Evolutionary conservation across 768 basidiomycete species (phyloP), one percentile per base, ranked within the genome.

Genomic region (Naganishia vishniacii): DNA sequence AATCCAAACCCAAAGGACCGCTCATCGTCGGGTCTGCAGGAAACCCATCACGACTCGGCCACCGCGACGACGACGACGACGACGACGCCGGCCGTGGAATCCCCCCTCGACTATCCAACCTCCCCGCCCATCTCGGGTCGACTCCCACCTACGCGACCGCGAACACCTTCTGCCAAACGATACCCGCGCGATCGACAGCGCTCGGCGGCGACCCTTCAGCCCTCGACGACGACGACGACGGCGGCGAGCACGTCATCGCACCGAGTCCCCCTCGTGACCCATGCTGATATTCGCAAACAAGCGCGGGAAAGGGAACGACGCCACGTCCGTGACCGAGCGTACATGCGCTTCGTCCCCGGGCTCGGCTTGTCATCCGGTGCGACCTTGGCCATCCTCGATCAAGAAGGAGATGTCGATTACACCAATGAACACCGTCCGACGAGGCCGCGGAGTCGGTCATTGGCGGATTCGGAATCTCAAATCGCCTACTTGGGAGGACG

Each of bases 331-430:
- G 62, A 63, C 32, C 32, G 40, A 2, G 48, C 62, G 4, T 63
- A 63, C n/a, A 63, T 63, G 62, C 62, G 62, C 0, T 63, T 63
- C 62, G 62, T 63, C 7, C 62, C 62, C 25, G 62, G 62, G 9
- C 46, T 63, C 9, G 62, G 62, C 8, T 34, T 63, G 4, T 42
- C 48, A 11, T 63, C 62, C 13, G 62, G 62, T 1, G 40, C 49
- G 18, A 63, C 51, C 16, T 29, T 56, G 28, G 53, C 34, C 20
- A 44, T 41, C 4, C 34, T 63, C 4, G 62, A 63, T 12, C 37
- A 63, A 28, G 62, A n/a, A n/a, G n/a, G n/a, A n/a, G n/a, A 63
- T 29, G 48, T 5, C n/a, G 53, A 56, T 1, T 56, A 56, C 26
- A 56, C 53, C 11, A 56, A 56, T 23, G 53, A 56, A 40, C 34